Percentiles rank a stretch among this genome's conserved stretches.
phyloP scores from a whole-genome alignment of 139 green algal genomes.

The Haematococcus sp. region DNA sequence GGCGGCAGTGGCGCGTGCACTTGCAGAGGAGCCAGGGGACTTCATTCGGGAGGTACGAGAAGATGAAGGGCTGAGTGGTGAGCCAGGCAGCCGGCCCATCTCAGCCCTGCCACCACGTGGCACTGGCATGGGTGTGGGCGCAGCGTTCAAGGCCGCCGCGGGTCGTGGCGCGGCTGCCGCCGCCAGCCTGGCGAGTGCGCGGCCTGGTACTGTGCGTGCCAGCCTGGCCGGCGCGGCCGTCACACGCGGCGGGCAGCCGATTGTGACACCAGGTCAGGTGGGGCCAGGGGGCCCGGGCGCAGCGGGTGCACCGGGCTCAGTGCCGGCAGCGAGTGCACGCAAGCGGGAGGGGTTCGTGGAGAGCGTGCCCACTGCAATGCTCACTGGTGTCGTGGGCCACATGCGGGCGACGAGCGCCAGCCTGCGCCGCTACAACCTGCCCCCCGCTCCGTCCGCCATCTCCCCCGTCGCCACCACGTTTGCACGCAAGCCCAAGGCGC shows the following conservation, averaged over 20 bases:
- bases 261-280: no score
- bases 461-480: conserved; percentile 27
- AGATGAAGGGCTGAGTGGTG: conserved; percentile 14
- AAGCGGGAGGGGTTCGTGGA: conserved; percentile 17
- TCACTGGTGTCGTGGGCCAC: conserved; percentile 18
- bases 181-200: background rate
- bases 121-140: background rate
- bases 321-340: conserved; percentile 3
- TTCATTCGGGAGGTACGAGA: conserved; percentile 26
- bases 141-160: background rate
- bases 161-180: background rate
- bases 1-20: no score
- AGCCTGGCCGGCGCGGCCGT: no score
- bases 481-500: conserved; percentile 31
- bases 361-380: conserved; percentile 11
- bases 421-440: conserved; percentile 27
- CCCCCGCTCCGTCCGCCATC: conserved; percentile 16
- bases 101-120: conserved; percentile 5
- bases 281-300: background rate
- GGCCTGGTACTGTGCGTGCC: background rate
- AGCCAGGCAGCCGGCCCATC: conserved; percentile 5
- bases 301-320: no score
- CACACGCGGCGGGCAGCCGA: no score
- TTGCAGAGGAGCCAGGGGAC: conserved; percentile 2
- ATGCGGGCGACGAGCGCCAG: conserved; percentile 22